Evolutionary conservation across 75 land plant genomes (phyloP), one percentile per base, ranked within the genome.

Genomic region (Isoetes taiwanensis): DNA sequence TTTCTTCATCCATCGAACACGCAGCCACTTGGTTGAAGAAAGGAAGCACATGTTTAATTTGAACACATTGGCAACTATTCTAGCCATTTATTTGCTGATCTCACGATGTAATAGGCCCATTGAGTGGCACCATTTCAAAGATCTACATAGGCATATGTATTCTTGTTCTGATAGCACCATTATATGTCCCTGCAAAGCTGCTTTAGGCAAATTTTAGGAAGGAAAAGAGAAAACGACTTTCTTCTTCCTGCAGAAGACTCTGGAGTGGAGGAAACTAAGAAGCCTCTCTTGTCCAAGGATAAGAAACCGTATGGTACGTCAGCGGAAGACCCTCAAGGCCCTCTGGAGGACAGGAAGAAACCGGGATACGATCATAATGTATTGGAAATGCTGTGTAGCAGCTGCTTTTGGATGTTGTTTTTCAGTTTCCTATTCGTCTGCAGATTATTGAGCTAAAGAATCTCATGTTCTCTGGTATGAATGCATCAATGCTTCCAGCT

Each of bases 381-480:
- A 5, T 6, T 37, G 21, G 84, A 90, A 70, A 80, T 79, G 19
- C 5, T 90, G 41, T 42, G 28, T 68, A 78, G 75, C 8, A 9
- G 67, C n/a, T 93, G 83, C n/a, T 90, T 90, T 63, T 90, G 94
- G 97, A 35, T 90, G 4, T 65, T 90, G 76, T 90, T 90, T 59
- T 54, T 71, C 2, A 69, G 82, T 21, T 86, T 90, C 61, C 50
- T 90, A 1, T 83, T n/a, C n/a, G n/a, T n/a, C n/a, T n/a, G n/a
- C n/a, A n/a, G n/a, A n/a, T n/a, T n/a, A n/a, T n/a, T n/a, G n/a
- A n/a, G n/a, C n/a, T n/a, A n/a, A n/a, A n/a, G n/a, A n/a, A n/a
- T n/a, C n/a, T n/a, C n/a, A n/a, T n/a, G n/a, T n/a, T n/a, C n/a
- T n/a, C n/a, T n/a, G n/a, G n/a, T n/a, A n/a, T n/a, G n/a, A n/a